phyloP scores from a whole-genome alignment of 306 rosid genomes.

The Sindora glabra region DNA sequence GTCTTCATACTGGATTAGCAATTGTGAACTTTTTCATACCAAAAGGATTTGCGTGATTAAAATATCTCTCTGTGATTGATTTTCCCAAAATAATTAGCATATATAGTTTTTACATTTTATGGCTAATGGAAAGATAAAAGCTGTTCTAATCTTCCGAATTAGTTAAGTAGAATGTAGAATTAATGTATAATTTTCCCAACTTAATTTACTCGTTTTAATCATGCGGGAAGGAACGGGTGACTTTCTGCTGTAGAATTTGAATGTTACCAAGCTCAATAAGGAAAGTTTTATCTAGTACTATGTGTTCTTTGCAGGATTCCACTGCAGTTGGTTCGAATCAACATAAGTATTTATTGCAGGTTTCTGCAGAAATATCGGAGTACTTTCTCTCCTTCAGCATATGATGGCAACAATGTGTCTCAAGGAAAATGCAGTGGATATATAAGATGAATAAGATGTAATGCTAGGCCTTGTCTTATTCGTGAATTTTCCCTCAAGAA shows the following conservation, averaged over 20 bases:
- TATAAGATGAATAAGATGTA: conserved; percentile 48
- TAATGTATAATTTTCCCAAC: background rate
- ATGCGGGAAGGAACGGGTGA: too few species aligned
- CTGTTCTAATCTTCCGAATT: too few species aligned
- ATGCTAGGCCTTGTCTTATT: background rate
- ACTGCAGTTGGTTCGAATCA: conserved; percentile 7
- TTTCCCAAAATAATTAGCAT: too few species aligned
- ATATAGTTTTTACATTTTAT: too few species aligned
- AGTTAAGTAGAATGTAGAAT: background rate
- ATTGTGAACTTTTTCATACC: background rate
- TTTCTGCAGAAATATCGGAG: conserved; percentile 81
- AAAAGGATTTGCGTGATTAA: background rate
- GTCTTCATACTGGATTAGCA: background rate
- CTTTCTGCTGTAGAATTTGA: too few species aligned
- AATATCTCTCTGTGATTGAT: too few species aligned
- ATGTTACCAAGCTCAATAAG: too few species aligned
- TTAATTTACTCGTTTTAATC: background rate
- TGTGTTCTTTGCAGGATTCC: too few species aligned
- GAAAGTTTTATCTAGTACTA: too few species aligned
- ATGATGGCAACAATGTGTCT: conserved; percentile 45
- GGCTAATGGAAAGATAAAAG: too few species aligned
- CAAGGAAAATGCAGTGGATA: conserved; percentile 68
- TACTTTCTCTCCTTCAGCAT: conserved; percentile 58
- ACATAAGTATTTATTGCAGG: conserved; percentile 40
- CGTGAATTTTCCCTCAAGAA: conserved; percentile 16